These are phyloP conservation scores for Teratosphaeria destructans DNA, from an alignment of 2,329 filamentous ascomycete species.

Conservation along the genomic window DNA sequence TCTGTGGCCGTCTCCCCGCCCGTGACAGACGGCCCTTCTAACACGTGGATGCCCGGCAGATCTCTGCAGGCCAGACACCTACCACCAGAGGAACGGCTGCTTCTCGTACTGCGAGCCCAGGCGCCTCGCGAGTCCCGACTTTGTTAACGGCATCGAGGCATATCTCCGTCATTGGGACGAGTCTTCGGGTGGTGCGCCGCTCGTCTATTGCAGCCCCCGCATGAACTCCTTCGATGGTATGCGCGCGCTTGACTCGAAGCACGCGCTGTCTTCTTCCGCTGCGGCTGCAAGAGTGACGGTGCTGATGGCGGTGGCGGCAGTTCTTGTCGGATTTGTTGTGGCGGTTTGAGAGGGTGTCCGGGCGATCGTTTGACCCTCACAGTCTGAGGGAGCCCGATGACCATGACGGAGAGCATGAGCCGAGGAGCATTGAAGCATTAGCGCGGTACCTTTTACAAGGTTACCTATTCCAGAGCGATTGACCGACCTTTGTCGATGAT, in stretches of 20 bases:
- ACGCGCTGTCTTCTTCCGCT: background rate
- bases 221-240: background rate
- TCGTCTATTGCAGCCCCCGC: background rate
- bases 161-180: no score
- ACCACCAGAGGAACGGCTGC: background rate
- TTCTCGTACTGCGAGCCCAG: background rate
- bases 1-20: background rate
- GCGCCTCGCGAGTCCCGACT: background rate
- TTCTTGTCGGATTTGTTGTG: background rate
- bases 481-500: no score
- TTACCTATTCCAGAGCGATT: no score
- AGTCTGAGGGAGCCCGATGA: no score
- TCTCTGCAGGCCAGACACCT: background rate
- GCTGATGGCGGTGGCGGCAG: background rate
- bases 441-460: no score
- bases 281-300: background rate
- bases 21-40: background rate
- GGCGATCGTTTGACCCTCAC: no score
- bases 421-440: no score
- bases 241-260: background rate
- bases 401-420: no score
- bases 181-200: no score
- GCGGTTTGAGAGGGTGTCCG: no score
- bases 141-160: background rate
- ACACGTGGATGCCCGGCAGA: background rate